Conservation (phyloP, 768 basidiomycete species). For the Boletus rex-veris region DNA sequence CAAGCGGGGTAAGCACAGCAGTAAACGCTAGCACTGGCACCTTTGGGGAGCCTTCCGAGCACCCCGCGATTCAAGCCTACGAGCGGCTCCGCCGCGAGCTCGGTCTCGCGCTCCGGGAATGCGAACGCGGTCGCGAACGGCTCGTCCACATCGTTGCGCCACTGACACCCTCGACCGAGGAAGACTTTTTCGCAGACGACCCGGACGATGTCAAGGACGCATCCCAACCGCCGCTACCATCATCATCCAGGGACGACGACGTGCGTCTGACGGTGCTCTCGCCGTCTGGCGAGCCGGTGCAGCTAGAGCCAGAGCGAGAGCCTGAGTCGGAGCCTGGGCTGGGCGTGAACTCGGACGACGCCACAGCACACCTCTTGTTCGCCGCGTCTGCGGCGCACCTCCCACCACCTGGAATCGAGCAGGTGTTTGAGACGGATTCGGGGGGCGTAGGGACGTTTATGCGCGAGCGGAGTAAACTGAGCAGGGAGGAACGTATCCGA, state of each 20-base stretch:
- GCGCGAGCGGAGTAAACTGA: conserved; percentile 62
- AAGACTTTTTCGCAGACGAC: conserved; percentile 19
- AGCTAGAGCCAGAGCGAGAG: conserved; percentile 1
- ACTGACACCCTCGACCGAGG: conserved; percentile 36
- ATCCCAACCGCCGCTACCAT: neutral
- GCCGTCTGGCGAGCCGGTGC: conserved; percentile 25
- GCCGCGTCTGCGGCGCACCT: conserved; percentile 51
- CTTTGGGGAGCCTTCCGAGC: conserved; percentile 26
- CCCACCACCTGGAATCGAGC: conserved; percentile 67
- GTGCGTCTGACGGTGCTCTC: conserved; percentile 6
- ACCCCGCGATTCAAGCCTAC: conserved; percentile 63
- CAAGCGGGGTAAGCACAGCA: neutral
- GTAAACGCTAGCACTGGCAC: neutral
- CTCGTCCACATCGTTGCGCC: conserved; percentile 58
- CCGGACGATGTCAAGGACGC: neutral
- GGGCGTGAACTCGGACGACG: conserved; percentile 44
- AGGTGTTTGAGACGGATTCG: conserved; percentile 75
- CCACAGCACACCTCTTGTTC: conserved; percentile 50
- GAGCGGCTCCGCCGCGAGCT: conserved; percentile 74
- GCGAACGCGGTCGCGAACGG: conserved; percentile 71
- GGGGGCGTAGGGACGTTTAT: conserved; percentile 35
- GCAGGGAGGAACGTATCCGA: conserved; percentile 72
- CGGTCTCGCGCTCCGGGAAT: conserved; percentile 75
- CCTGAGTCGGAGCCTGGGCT: neutral
- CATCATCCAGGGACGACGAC: neutral